Evolutionary conservation across 176 grass and related monocot species (phyloP).

Genomic region (Juncus inflexus): DNA sequence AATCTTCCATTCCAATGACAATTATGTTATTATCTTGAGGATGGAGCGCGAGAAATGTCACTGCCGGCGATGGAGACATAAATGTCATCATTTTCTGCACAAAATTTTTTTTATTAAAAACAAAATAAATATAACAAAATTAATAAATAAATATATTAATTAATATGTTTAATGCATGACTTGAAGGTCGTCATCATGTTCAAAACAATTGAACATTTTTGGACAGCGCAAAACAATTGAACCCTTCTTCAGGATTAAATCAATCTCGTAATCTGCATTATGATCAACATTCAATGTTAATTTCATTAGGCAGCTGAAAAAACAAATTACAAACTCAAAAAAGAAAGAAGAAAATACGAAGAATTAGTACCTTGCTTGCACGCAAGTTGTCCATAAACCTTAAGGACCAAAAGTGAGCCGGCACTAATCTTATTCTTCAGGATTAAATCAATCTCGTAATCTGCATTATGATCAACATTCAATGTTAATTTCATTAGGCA

Average conservation of each 20-base stretch:
- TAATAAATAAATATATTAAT: neutral
- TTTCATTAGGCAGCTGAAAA: neutral
- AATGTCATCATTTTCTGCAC: conserved; percentile 80
- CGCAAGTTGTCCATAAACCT: conserved; percentile 57
- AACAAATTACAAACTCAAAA: conserved; percentile 5
- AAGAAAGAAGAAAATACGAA: neutral
- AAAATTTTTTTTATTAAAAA: neutral
- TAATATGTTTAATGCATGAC: conserved; percentile 32
- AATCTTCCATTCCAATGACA: conserved; percentile 94
- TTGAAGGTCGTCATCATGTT: conserved; percentile 97
- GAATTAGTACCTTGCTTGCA: conserved; percentile 49
- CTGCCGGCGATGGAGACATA: conserved; percentile 77
- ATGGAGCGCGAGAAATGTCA: conserved; percentile 86
- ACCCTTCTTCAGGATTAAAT: conserved; percentile 94
- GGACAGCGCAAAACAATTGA: conserved; percentile 77
- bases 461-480: conserved; percentile 33
- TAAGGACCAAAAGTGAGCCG: conserved; percentile 70
- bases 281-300: neutral
- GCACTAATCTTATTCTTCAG: conserved; percentile 68
- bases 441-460: conserved; percentile 80
- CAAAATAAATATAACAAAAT: neutral
- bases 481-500: neutral
- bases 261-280: conserved; percentile 62
- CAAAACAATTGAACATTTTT: conserved; percentile 84
- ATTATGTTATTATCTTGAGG: conserved; percentile 97